Conservation (phyloP, 1,139 yeast species). For the Geotrichum histeridarum region DNA sequence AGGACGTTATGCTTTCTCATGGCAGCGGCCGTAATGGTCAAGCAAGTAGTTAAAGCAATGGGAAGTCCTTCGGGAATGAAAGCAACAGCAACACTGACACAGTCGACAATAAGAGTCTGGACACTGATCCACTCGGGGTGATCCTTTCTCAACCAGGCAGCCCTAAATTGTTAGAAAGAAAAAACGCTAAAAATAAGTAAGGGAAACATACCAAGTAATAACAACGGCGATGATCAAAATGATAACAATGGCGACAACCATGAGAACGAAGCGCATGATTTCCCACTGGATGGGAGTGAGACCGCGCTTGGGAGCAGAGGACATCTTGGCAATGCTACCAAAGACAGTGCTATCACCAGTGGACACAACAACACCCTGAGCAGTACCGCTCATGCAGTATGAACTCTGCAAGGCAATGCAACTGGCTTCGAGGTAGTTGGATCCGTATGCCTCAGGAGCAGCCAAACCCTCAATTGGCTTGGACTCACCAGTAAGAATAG, state of each 20-base stretch:
- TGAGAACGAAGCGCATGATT: constrained; percentile 42
- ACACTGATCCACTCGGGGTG: constrained; percentile 43
- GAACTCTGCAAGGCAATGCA: constrained; percentile 48
- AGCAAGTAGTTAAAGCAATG: constrained; percentile 48
- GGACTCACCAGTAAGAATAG: constrained; percentile 49
- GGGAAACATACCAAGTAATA: constrained; percentile 39
- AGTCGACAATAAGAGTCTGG: constrained; percentile 38
- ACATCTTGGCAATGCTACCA: constrained; percentile 45
- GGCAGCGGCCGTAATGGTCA: constrained; percentile 46
- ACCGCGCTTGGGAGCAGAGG: constrained; percentile 39
- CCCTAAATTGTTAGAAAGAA: constrained; percentile 34
- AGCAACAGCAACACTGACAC: constrained; percentile 43
- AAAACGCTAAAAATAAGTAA: constrained; percentile 42
- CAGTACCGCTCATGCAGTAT: constrained; percentile 45
- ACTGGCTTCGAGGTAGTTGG: constrained; percentile 42
- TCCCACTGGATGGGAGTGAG: constrained; percentile 45
- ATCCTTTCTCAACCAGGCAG: constrained; percentile 39
- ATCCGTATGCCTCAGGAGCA: constrained; percentile 35
- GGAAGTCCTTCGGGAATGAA: constrained; percentile 52
- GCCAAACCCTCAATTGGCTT: constrained; percentile 39
- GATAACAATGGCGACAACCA: constrained; percentile 40
- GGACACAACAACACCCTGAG: constrained; percentile 43
- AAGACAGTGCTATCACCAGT: constrained; percentile 47
- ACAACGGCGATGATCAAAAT: constrained; percentile 41
- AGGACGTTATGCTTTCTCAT: constrained; percentile 45